phyloP scores from a whole-genome alignment of 805 yeast genomes.

The Pichia deserticola region DNA sequence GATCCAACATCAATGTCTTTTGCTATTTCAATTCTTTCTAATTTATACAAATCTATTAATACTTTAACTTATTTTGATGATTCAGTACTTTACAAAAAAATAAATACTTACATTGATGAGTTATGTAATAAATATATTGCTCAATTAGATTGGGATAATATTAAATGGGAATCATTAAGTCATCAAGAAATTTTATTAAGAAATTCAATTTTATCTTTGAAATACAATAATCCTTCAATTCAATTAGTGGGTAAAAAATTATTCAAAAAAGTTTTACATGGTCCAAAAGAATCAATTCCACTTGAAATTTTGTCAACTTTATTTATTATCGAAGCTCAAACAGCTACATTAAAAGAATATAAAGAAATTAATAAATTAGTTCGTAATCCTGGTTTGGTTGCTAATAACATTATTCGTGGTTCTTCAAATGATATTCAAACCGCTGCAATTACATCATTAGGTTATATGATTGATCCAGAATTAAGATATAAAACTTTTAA shows the following conservation, averaged over 20 bases:
- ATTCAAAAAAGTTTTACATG: slow-evolving; percentile 45
- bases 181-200: slow-evolving; percentile 38
- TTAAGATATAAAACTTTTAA: slow-evolving; percentile 48
- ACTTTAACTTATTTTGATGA: slow-evolving; percentile 19
- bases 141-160: slow-evolving; percentile 33
- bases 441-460: slow-evolving; percentile 48
- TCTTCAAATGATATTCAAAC: slow-evolving; percentile 39
- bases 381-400: slow-evolving; percentile 41
- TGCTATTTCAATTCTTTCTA: slow-evolving; percentile 29
- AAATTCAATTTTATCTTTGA: slow-evolving; percentile 36
- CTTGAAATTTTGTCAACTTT: slow-evolving; percentile 40
- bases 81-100: slow-evolving; percentile 5
- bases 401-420: slow-evolving; percentile 27
- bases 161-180: slow-evolving; percentile 18
- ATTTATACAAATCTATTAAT: slow-evolving; percentile 22
- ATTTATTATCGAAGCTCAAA: slow-evolving; percentile 25
- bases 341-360: slow-evolving; percentile 41
- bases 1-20: slow-evolving; percentile 31
- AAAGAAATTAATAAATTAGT: slow-evolving; percentile 50
- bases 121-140: slow-evolving; percentile 17
- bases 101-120: slow-evolving; percentile 13
- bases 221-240: slow-evolving; percentile 20
- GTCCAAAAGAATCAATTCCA: slow-evolving; percentile 47
- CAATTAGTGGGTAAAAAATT: slow-evolving; percentile 32
- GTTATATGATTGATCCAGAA: slow-evolving; percentile 39